phyloP scores from a whole-genome alignment of 495 filamentous ascomycete genomes.

The Penicillium taxi region DNA sequence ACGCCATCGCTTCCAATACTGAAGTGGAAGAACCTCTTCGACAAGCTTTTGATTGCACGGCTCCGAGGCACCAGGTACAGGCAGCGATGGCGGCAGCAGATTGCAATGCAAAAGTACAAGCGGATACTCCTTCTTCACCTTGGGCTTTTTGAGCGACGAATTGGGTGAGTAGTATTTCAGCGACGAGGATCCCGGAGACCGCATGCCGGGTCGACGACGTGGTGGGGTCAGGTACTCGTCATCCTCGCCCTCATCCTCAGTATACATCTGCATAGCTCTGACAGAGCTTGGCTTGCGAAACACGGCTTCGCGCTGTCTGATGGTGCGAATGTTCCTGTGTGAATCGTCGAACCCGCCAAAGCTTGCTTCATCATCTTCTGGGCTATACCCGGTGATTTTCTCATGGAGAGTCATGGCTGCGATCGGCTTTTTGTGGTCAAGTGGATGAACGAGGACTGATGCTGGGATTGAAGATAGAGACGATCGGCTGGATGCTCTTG shows the following conservation, averaged over 20 bases:
- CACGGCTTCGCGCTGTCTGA: slow-evolving; percentile 35
- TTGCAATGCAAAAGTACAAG: slow-evolving; percentile 86
- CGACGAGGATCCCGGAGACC: slow-evolving; percentile 29
- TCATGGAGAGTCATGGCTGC: slow-evolving; percentile 11
- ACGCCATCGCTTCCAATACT: slow-evolving; percentile 63
- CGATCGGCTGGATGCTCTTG: slow-evolving; percentile 36
- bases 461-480: slow-evolving; percentile 37
- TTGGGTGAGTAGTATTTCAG: slow-evolving; percentile 42
- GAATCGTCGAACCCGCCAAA: slow-evolving; percentile 16
- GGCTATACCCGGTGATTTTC: slow-evolving; percentile 14
- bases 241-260: slow-evolving; percentile 38
- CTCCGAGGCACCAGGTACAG: slow-evolving; percentile 49
- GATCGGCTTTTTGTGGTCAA: slow-evolving; percentile 17
- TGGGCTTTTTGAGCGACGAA: slow-evolving; percentile 39
- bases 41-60: slow-evolving; percentile 40
- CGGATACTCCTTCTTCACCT: slow-evolving; percentile 57
- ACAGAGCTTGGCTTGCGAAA: slow-evolving; percentile 71
- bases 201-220: slow-evolving; percentile 26
- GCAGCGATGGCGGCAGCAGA: slow-evolving; percentile 63
- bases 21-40: slow-evolving; percentile 47
- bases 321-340: slow-evolving; percentile 17
- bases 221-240: slow-evolving; percentile 33
- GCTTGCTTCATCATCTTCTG: slow-evolving; percentile 20
- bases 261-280: slow-evolving; percentile 68
- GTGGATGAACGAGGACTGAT: slow-evolving; percentile 29